Conservation (phyloP, 805 yeast genomes). For the Ogataea ganodermae region DNA sequence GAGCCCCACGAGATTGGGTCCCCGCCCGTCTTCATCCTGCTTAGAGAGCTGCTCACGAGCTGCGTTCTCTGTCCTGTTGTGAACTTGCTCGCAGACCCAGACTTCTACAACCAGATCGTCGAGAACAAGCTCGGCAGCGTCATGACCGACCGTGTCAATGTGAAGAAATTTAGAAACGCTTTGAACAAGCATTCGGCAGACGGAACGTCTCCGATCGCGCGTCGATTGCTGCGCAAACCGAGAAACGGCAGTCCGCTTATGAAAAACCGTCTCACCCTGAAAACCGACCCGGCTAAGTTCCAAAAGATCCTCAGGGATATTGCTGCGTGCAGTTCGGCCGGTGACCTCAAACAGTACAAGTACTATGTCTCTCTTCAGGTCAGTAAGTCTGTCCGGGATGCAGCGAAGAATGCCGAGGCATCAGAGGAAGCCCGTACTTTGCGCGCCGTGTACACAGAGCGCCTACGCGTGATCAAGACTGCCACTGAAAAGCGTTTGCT, state of each 20-base stretch:
- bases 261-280: slow-evolving; percentile 39
- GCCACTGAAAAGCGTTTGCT: slow-evolving; percentile 25
- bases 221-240: slow-evolving; percentile 1
- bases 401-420: slow-evolving; percentile 23
- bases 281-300: slow-evolving; percentile 42
- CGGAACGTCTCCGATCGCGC: background rate
- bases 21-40: slow-evolving; percentile 47
- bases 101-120: slow-evolving; percentile 70
- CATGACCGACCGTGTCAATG: slow-evolving; percentile 73
- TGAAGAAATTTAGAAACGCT: slow-evolving; percentile 67
- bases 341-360: slow-evolving; percentile 50
- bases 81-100: slow-evolving; percentile 64
- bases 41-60: slow-evolving; percentile 64
- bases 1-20: slow-evolving; percentile 49
- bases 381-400: slow-evolving; percentile 39
- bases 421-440: slow-evolving; percentile 2
- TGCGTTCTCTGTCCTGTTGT: slow-evolving; percentile 55
- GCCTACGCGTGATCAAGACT: slow-evolving; percentile 23
- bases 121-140: slow-evolving; percentile 61
- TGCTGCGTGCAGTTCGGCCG: slow-evolving; percentile 35
- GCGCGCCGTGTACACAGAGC: slow-evolving; percentile 17
- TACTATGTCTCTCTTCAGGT: slow-evolving; percentile 50
- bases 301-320: slow-evolving; percentile 43
- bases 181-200: slow-evolving; percentile 61
- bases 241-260: slow-evolving; percentile 27